These are phyloP conservation scores for Dipteronia dyeriana DNA, from an alignment of 345 rosid genomes.

Conservation along the genomic window DNA sequence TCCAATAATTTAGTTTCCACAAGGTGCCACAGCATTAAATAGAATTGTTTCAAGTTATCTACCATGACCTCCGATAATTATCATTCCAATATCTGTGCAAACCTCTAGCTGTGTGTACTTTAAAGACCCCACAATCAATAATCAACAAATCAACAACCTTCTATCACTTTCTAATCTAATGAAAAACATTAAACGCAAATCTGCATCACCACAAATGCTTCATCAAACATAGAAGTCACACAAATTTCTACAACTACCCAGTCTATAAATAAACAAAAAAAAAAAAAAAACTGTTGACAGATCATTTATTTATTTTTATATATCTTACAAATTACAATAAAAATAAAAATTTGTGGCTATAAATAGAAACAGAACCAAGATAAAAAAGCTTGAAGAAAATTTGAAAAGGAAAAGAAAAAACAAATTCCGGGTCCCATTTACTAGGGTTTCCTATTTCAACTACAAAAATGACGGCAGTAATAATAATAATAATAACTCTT, in stretches of 20 bases:
- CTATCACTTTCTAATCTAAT: not conserved
- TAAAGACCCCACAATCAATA: conserved; percentile 32
- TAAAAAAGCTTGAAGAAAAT: not conserved
- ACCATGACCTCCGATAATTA: conserved; percentile 32
- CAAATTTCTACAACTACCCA: conserved; percentile 4
- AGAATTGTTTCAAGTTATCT: conserved; percentile 19
- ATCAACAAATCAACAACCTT: conserved; percentile 15
- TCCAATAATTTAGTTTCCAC: conserved; percentile 25
- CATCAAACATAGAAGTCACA: not conserved
- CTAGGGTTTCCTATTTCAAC: conserved; percentile 12
- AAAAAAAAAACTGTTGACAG: not conserved
- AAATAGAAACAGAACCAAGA: conserved; percentile 7
- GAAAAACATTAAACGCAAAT: conserved; percentile 2
- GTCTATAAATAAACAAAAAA: not conserved
- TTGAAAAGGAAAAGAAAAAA: too few species aligned
- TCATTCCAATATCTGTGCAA: conserved; percentile 26
- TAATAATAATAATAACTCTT: not conserved
- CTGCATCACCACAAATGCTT: conserved; percentile 10
- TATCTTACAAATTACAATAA: not conserved
- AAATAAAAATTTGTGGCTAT: not conserved
- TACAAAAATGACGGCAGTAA: not conserved
- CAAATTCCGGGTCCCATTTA: conserved; percentile 15
- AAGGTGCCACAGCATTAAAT: conserved; percentile 10
- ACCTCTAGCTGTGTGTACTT: conserved; percentile 24
- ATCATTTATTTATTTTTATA: not conserved